phyloP scores from a whole-genome alignment of 108 stramenopile genomes.

The Poteriospumella lacustris region DNA sequence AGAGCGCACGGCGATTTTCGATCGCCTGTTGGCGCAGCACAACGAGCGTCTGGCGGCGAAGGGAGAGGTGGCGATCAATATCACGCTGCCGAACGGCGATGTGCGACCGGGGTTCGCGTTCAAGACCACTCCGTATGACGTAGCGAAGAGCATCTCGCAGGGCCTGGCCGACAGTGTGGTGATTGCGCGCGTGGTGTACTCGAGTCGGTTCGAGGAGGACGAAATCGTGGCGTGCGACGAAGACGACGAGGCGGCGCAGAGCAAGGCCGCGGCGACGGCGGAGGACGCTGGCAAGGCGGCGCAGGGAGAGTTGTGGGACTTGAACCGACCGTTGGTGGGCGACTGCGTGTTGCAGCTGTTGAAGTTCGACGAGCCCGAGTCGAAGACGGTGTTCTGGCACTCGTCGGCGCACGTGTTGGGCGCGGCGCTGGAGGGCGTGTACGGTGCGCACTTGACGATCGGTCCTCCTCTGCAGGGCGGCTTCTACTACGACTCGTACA shows the following conservation, averaged over 20 bases:
- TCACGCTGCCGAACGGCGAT: constrained; percentile 93
- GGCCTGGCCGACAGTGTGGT: constrained; percentile 73
- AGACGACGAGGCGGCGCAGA: constrained; percentile 58
- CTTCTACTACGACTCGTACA: constrained; percentile 98
- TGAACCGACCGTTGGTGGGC: constrained; percentile 86
- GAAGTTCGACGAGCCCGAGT: constrained; percentile 82
- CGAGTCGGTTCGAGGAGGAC: constrained; percentile 20
- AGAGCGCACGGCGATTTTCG: constrained; percentile 41
- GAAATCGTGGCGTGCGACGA: constrained; percentile 42
- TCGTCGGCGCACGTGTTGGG: constrained; percentile 95
- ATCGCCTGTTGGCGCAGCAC: constrained; percentile 35
- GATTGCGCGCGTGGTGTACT: constrained; percentile 82
- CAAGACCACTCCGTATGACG: constrained; percentile 83
- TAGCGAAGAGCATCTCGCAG: constrained; percentile 77
- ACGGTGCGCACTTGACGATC: constrained; percentile 84
- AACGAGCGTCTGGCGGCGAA: constrained; percentile 45
- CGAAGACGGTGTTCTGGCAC: constrained; percentile 96
- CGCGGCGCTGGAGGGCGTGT: constrained; percentile 87
- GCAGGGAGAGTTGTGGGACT: constrained; percentile 77
- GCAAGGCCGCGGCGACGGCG: constrained; percentile 16
- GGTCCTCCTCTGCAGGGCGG: constrained; percentile 90
- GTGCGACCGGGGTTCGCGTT: constrained; percentile 55
- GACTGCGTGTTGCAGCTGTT: constrained; percentile 72
- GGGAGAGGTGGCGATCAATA: constrained; percentile 68
- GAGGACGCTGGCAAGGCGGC: too few relatives aligned